A percentile compares a stretch with the other conserved stretches of the same genome.
Evolutionary conservation across 352 stramenopile genomes (phyloP).

Genomic region (Globisporangium echinulatum): DNA sequence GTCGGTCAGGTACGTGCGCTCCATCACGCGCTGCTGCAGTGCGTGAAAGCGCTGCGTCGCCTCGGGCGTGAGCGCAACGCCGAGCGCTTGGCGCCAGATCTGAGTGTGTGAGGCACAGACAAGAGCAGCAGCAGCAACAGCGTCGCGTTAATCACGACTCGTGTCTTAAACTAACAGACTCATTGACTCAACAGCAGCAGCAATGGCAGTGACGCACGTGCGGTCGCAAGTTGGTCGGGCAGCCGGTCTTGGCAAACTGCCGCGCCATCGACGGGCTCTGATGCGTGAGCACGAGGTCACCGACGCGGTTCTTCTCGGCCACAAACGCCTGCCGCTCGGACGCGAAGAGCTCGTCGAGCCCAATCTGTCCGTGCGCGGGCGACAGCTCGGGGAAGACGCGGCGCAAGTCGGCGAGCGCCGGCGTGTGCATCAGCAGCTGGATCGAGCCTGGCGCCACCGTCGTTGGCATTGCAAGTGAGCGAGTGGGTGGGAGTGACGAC

Average conservation of each 20-base stretch:
- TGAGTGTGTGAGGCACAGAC: background rate
- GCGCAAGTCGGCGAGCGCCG: conserved; percentile 33
- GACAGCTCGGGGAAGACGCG: conserved; percentile 45
- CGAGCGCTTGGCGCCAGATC: conserved; percentile 61
- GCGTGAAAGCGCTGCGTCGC: conserved; percentile 40
- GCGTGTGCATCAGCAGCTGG: conserved; percentile 42
- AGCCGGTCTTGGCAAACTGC: conserved; percentile 76
- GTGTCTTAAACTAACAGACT: background rate
- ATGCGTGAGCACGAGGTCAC: conserved; percentile 52
- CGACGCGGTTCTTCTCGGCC: conserved; percentile 55
- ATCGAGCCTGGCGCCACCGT: conserved; percentile 40
- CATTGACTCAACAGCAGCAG: too few relatives aligned
- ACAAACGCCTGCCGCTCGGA: conserved; percentile 46
- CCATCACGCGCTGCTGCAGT: conserved; percentile 27
- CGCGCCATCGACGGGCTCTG: conserved; percentile 64
- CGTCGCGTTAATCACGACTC: background rate
- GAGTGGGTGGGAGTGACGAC: too few relatives aligned
- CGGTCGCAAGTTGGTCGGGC: conserved; percentile 43
- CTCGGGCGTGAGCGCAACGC: conserved; percentile 22
- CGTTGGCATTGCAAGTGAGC: too few relatives aligned
- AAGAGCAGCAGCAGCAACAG: background rate
- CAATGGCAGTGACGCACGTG: conserved; percentile 19
- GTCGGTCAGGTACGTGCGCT: conserved; percentile 55
- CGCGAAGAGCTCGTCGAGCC: conserved; percentile 59
- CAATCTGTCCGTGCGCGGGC: conserved; percentile 45